Percentiles rank a stretch among this genome's conserved stretches.
Conservation (phyloP, 2,329 filamentous ascomycete species). For the Paecilomyces dactylethromorphus region DNA sequence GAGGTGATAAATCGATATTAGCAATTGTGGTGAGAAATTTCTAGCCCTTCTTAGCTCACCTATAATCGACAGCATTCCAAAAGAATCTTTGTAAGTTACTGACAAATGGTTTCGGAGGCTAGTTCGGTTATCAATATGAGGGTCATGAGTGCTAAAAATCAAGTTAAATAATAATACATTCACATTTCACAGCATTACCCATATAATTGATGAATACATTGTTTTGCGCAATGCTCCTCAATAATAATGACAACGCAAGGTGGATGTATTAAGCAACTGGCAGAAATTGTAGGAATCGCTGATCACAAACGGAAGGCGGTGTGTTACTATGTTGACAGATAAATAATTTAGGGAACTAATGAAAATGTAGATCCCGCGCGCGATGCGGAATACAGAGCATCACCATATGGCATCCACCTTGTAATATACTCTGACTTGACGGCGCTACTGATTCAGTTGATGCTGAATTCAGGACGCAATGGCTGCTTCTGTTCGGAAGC, state of each 20-base stretch:
- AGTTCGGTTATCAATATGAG: background rate
- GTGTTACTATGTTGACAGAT: background rate
- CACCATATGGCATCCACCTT: background rate
- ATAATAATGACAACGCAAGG: background rate
- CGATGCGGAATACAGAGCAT: background rate
- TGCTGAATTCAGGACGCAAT: constrained; percentile 8
- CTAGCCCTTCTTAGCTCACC: background rate
- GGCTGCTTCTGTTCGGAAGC: constrained; percentile 18
- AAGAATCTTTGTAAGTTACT: too few relatives aligned
- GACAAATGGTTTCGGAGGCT: background rate
- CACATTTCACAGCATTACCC: too few relatives aligned
- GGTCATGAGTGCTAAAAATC: background rate
- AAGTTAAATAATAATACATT: too few relatives aligned
- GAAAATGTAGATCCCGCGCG: background rate
- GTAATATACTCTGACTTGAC: background rate
- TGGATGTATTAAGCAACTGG: background rate
- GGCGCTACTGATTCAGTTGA: background rate
- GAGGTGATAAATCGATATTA: background rate
- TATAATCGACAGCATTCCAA: too few relatives aligned
- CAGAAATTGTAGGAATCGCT: background rate
- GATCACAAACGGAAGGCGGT: background rate
- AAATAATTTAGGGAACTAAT: background rate
- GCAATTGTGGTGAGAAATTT: background rate
- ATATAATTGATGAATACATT: too few relatives aligned
- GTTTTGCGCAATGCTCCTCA: background rate